A percentile compares a stretch with the other conserved stretches of the same genome.
phyloP scores from a whole-genome alignment of 1,284 basidiomycete genomes.

The Cutaneotrichosporon cavernicola region DNA sequence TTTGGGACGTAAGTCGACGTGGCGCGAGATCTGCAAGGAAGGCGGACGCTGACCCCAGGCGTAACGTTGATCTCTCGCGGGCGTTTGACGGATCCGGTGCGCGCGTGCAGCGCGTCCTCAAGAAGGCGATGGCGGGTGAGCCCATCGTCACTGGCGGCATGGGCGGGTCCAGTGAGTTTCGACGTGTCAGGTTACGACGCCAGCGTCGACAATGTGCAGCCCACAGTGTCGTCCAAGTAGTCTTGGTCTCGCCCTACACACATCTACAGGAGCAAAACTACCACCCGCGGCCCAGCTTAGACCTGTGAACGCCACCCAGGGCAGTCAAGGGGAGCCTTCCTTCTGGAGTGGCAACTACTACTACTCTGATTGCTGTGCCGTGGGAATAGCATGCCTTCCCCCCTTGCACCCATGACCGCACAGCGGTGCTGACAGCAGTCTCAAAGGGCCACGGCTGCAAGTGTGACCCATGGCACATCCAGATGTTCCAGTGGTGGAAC shows the following conservation, averaged over 20 bases:
- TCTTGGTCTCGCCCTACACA: no score
- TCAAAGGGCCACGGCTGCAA: conserved; percentile 9
- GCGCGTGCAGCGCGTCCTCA: conserved; percentile 75
- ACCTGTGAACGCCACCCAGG: no score
- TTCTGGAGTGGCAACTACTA: no score
- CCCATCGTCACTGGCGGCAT: conserved; percentile 87
- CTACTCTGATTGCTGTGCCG: no score
- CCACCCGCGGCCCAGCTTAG: no score
- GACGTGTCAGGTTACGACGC: conserved; percentile 60
- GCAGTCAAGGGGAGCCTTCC: no score
- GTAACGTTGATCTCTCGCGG: conserved; percentile 10
- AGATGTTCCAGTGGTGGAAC: conserved; percentile 90
- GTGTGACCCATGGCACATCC: conserved; percentile 3
- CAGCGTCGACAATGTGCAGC: not conserved
- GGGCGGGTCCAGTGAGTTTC: conserved; percentile 70
- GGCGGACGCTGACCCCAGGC: not conserved
- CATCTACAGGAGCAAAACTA: no score
- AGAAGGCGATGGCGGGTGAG: conserved; percentile 77
- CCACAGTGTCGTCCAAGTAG: no score
- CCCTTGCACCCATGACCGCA: no score
- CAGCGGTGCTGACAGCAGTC: conserved; percentile 1
- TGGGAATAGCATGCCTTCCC: no score
- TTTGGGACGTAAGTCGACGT: conserved; percentile 10
- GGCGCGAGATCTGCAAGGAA: not conserved
- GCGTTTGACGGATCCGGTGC: conserved; percentile 66